phyloP scores from a whole-genome alignment of 441 rosid genomes.

The Jatropha podagrica region DNA sequence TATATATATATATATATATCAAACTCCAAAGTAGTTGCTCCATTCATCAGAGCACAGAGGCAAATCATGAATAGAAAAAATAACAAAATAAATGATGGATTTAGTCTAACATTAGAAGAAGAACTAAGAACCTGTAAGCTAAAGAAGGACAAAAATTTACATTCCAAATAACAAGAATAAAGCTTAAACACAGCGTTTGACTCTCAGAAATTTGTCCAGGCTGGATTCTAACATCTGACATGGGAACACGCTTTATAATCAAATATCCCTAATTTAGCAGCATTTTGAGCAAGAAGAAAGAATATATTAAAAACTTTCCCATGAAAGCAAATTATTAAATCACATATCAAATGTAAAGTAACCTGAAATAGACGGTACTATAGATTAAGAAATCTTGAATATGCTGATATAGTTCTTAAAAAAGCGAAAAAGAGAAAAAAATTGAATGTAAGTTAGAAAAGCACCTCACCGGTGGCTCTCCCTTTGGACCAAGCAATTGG shows the following conservation, averaged over 20 bases:
- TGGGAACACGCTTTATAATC: not conserved
- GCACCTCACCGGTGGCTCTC: slow-evolving; percentile 99
- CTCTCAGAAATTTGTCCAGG: not conserved
- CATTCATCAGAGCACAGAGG: not conserved
- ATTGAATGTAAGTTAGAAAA: slow-evolving; percentile 56
- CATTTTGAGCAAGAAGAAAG: not conserved
- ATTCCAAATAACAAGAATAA: not conserved
- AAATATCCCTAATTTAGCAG: not conserved
- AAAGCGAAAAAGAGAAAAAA: slow-evolving; percentile 9
- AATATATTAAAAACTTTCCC: not conserved
- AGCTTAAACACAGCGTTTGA: not conserved
- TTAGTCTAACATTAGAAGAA: not conserved
- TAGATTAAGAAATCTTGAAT: not conserved
- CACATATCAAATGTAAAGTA: not conserved
- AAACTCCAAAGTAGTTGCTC: not conserved
- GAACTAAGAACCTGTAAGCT: not conserved
- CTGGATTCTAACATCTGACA: not conserved
- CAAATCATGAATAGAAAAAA: not conserved
- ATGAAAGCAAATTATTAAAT: slow-evolving; percentile 7
- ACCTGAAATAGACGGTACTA: not conserved
- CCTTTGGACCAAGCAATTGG: slow-evolving; percentile 90
- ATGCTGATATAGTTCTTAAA: slow-evolving; percentile 12
- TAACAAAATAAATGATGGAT: slow-evolving; percentile 8
- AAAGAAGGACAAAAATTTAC: not conserved
- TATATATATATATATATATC: no score